A percentile compares a stretch with the other conserved stretches of the same genome.
Evolutionary conservation across 169 alveolate genomes (phyloP).

Genomic region (Cryptosporidium sp.): DNA sequence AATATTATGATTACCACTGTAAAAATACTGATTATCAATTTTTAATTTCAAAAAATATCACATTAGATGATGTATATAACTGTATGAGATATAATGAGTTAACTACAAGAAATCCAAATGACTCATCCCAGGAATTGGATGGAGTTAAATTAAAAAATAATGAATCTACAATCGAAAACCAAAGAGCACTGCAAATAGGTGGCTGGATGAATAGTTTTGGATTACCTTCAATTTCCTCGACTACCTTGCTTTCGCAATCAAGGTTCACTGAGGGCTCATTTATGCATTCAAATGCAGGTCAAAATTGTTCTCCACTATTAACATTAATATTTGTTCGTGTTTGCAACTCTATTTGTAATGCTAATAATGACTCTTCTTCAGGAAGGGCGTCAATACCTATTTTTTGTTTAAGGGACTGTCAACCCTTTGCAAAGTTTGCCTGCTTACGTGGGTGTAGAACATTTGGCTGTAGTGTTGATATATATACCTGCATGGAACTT

Average conservation of each 20-base stretch:
- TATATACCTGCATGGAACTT: conserved; percentile 62
- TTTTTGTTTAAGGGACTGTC: conserved; percentile 62
- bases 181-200: conserved; percentile 29
- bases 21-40: conserved; percentile 1
- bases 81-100: conserved; percentile 27
- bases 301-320: conserved; percentile 55
- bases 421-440: conserved; percentile 52
- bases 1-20: conserved; percentile 30
- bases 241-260: conserved; percentile 28
- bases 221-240: conserved; percentile 1
- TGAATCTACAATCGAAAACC: background rate
- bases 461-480: conserved; percentile 45
- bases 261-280: conserved; percentile 50
- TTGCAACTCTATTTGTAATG: conserved; percentile 53
- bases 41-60: conserved; percentile 31
- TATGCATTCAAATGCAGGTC: conserved; percentile 8
- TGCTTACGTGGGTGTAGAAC: conserved; percentile 70
- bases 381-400: conserved; percentile 50
- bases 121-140: background rate
- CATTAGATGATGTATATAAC: conserved; percentile 20
- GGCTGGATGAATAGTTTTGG: conserved; percentile 48
- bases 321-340: conserved; percentile 61
- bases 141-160: background rate
- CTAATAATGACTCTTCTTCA: conserved; percentile 58
- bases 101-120: background rate